Base-by-base conservation (phyloP, 2,329 filamentous ascomycete species). In the Fusarium virguliforme region DNA sequence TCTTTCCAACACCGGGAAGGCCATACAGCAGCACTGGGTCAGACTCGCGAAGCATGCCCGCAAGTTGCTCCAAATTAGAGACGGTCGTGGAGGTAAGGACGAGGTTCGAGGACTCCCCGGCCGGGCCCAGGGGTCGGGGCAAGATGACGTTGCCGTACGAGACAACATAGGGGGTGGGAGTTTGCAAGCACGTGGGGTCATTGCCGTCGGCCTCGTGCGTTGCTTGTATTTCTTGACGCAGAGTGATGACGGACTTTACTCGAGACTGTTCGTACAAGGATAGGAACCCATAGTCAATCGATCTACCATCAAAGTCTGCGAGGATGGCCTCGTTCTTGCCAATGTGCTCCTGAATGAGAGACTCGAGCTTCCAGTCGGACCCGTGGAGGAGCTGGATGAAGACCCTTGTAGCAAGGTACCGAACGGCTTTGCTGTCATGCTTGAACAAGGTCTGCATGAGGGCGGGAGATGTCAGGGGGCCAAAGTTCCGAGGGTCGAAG, bases 1-100 rank as follows among this genome's bases (percentile, higher is more conserved):
- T 98, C 84, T 99, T 99, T 56, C 96, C 96, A 34, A 92, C 92
- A 22, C 97, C 95, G 8, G 95, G 89, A 13, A 93, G 84, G 1
- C 96, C 96, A 69, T 94, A 89, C 5, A 99, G 85, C 22, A 99
- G 85, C 37, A 98, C 86, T 1, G 97, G 94, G 1, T 90, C 89
- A 1, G 88, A 79, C 4, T 85, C 85, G 48, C 92, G 90, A 32
- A 99, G 83, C 51, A 91, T 87, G 30, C 82, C 81, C 3, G 93
- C 92, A 62, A 98, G 86, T 10, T 80, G 84, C 75, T 89, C 88
- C 38, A 97, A 83, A 72, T 98, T 99, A 9, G 79, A 79, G 34
- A 87, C 82, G 1, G 94, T 94, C 0, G 94, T 97, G 0, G 86
- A 78, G 0, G 95, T 97, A 65, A 88, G 84, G 22, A 96, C 87